Conservation (phyloP, 148 eudicot species). For the Fagopyrum tataricum region DNA sequence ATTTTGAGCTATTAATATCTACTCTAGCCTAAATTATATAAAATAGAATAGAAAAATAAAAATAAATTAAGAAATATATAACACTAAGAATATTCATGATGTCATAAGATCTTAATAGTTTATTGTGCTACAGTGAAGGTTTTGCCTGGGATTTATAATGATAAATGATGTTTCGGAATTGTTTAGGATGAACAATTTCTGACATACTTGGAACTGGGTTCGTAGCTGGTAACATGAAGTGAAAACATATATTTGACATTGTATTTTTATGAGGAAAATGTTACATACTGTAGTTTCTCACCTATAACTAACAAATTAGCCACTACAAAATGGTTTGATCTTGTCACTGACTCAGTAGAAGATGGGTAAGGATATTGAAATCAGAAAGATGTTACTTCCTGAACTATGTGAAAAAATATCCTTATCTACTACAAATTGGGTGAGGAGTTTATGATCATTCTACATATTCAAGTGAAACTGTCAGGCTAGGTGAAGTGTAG, state of each 20-base stretch:
- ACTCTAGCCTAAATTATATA: too few species aligned
- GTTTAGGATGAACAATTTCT: background rate
- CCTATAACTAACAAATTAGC: background rate
- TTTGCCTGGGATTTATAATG: background rate
- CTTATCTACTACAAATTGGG: background rate
- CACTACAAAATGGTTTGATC: background rate
- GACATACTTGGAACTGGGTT: background rate
- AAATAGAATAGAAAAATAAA: too few species aligned
- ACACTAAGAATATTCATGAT: too few species aligned
- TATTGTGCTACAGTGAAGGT: background rate
- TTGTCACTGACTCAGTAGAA: conserved; percentile 2
- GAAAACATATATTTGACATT: background rate
- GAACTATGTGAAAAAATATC: background rate
- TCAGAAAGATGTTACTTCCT: background rate
- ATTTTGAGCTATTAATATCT: too few species aligned
- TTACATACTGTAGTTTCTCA: background rate
- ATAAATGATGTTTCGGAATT: background rate
- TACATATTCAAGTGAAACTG: background rate
- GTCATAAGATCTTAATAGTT: background rate
- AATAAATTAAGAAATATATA: too few species aligned
- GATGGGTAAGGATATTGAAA: background rate
- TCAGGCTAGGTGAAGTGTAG: background rate
- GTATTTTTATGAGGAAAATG: background rate
- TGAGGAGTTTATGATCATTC: background rate
- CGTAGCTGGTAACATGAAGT: background rate